Conservation (phyloP, 495 filamentous ascomycete genomes). For the Neurospora sp. region DNA sequence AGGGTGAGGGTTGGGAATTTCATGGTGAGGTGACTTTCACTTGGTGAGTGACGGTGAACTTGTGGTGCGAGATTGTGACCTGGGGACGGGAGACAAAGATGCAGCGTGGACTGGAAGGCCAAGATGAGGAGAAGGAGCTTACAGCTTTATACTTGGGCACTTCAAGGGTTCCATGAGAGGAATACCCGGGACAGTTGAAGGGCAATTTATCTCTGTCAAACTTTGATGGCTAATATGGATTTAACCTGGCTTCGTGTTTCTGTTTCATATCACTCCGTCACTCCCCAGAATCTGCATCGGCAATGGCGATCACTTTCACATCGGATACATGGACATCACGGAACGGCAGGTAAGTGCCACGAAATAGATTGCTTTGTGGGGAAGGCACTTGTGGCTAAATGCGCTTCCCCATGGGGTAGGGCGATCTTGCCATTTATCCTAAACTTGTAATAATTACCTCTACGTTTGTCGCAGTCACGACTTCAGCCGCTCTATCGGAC, state of each 20-base stretch:
- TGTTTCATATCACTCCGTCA: not conserved
- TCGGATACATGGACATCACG: not conserved
- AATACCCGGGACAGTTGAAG: too few species aligned
- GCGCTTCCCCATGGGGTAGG: not conserved
- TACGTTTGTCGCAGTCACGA: not conserved
- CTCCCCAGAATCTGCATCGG: rapidly evolving
- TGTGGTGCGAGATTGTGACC: too few species aligned
- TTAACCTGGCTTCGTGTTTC: not conserved
- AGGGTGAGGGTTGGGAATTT: constrained; percentile 15
- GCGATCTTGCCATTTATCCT: not conserved
- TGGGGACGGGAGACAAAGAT: too few species aligned
- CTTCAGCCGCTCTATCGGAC: not conserved
- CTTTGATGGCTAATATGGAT: not conserved
- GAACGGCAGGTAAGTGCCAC: not conserved
- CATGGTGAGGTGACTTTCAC: too few species aligned
- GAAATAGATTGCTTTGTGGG: not conserved
- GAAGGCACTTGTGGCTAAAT: not conserved
- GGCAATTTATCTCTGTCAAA: not conserved
- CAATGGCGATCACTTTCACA: not conserved
- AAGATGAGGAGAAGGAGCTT: too few species aligned
- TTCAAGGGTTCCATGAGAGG: too few species aligned
- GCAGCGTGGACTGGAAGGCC: too few species aligned
- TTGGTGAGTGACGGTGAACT: too few species aligned
- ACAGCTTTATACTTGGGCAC: too few species aligned
- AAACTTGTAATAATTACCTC: not conserved